Base-by-base conservation (phyloP, 768 basidiomycete genomes). In the Suillus occidentalis region DNA sequence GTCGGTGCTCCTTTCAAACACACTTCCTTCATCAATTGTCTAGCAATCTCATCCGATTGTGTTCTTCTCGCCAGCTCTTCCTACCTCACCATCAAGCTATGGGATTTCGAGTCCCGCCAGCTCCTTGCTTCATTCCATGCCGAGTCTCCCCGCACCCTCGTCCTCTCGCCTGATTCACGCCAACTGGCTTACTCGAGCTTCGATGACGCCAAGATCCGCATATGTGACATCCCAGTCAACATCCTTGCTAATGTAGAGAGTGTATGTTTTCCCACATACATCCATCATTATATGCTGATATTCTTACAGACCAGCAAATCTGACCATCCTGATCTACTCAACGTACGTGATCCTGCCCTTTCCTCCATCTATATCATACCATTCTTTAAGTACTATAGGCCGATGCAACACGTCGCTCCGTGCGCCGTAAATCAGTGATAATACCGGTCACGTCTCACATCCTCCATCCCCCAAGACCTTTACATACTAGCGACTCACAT, bases 21-120 rank as follows among this genome's bases (percentile, higher is more conserved):
- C 45, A 12, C 45, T 12, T 0, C 1, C 4, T 0, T 0, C 10
- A 47, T 47, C n/a, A 0, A 0, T 4, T 2, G n/a, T 13, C 45
- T 47, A 22, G n/a, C n/a, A 13, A 12, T 47, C 12, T 47, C 45
- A n/a, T 47, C 45, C n/a, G 45, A 47, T 22, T 22, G 12, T 22
- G 12, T 1, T 13, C 45, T 47, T 22, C 45, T 47, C n/a, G 45
- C 45, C 43, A n/a, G 20, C 20, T 47, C n/a, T 47, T 47, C 12
- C 12, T 0, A 1, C n/a, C 0, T 0, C 20, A 45, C n/a, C 5
- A 50, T 50, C 7, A 50, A 50, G 6, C 14, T 50, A 2, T 50
- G 22, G 49, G 13, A 13, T 14, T 50, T 50, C 47, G 22, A 49
- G 22, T 49, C 47, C 47, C 49, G 49, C 49, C 22, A 50, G 22